A percentile compares a stretch with the other conserved stretches of the same genome.
Conservation (phyloP, 2,329 filamentous ascomycete species). For the Botrytis cinerea region DNA sequence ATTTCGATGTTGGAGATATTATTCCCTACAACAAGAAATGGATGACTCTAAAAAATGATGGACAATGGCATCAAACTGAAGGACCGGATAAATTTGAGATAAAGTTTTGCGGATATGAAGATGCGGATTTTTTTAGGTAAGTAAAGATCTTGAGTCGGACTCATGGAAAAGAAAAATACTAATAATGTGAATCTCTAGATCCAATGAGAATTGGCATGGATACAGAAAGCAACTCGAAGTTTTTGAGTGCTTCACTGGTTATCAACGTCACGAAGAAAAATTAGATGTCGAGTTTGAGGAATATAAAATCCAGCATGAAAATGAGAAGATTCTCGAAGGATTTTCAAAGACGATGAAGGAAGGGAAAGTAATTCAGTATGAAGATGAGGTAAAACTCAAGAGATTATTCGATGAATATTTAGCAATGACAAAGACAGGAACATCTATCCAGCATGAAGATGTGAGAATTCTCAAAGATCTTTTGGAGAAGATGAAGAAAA, state of each 20-base stretch:
- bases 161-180: not conserved
- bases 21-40: not conserved
- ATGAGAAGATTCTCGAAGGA: not conserved
- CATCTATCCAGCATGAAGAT: not conserved
- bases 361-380: not conserved
- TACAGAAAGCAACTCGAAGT: not conserved
- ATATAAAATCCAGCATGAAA: not conserved
- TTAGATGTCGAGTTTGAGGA: not conserved
- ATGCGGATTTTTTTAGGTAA: not conserved
- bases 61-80: not conserved
- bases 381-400: not conserved
- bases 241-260: not conserved
- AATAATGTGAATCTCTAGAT: not conserved
- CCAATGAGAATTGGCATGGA: not conserved
- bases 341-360: not conserved
- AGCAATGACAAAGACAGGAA: not conserved
- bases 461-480: not conserved
- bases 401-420: not conserved
- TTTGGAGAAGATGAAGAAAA: not conserved
- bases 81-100: not conserved
- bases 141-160: not conserved
- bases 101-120: not conserved
- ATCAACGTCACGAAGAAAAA: not conserved
- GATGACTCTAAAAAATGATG: not conserved
- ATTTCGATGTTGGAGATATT: not conserved